Conservation (phyloP, 768 basidiomycete genomes). For the Agrocybe praecox region DNA sequence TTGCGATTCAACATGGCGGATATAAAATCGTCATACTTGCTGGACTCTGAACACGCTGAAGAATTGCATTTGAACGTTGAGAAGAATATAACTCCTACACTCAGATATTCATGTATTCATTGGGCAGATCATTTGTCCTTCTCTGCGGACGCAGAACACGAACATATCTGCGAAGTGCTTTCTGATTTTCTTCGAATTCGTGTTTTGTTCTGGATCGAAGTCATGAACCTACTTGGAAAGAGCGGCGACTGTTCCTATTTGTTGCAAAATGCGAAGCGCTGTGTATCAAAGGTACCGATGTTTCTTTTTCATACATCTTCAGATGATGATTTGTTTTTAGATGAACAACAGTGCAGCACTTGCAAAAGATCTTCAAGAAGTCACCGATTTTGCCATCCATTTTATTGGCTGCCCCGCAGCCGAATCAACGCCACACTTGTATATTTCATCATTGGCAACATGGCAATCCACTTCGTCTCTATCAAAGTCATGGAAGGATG, state of each 20-base stretch:
- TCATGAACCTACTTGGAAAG: constrained; percentile 24
- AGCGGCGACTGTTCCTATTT: constrained; percentile 13
- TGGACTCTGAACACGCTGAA: not conserved
- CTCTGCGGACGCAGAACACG: not conserved
- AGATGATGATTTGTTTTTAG: not conserved
- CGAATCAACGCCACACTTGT: constrained; percentile 18
- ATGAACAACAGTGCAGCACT: not conserved
- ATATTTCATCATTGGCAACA: constrained; percentile 20
- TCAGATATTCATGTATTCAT: constrained; percentile 9
- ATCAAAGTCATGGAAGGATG: constrained; percentile 9
- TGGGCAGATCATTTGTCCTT: constrained; percentile 12
- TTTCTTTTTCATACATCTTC: not conserved
- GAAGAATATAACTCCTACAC: constrained; percentile 6
- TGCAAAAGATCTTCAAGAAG: constrained; percentile 7
- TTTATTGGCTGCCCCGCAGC: constrained; percentile 15
- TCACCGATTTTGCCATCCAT: constrained; percentile 19
- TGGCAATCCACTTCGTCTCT: constrained; percentile 3
- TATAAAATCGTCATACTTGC: constrained; percentile 15
- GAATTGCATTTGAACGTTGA: not conserved
- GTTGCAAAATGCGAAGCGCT: constrained; percentile 11
- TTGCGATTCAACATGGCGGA: constrained; percentile 21
- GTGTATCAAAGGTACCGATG: not conserved
- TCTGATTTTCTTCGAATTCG: constrained; percentile 14
- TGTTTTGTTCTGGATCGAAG: constrained; percentile 27
- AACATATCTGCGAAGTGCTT: not conserved